These are phyloP conservation scores for Phytophthora hibernalis DNA, from an alignment of 352 stramenopile species.

Conservation along the genomic window DNA sequence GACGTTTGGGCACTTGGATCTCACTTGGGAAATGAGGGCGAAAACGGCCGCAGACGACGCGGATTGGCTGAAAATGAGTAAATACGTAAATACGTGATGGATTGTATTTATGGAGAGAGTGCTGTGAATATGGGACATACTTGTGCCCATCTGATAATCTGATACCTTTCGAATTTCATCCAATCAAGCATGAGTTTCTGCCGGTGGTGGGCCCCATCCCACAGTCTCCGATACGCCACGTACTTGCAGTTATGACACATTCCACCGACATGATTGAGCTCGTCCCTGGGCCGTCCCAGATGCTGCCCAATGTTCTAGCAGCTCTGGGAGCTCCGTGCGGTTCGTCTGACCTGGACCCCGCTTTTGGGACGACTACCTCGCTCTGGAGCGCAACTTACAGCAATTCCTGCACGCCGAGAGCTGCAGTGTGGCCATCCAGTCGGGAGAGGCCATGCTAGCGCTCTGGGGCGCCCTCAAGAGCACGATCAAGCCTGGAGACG, in stretches of 20 bases:
- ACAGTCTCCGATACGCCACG: conserved; percentile 15
- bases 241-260: conserved; percentile 17
- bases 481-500: conserved; percentile 43
- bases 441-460: conserved; percentile 63
- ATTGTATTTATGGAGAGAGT: neutral
- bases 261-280: conserved; percentile 33
- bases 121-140: neutral
- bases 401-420: conserved; percentile 41
- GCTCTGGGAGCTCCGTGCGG: conserved; percentile 43
- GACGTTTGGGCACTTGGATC: conserved; percentile 31
- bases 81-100: neutral
- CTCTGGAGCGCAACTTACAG: conserved; percentile 46
- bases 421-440: conserved; percentile 55
- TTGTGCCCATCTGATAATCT: conserved; percentile 12
- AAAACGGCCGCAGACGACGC: neutral
- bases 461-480: conserved; percentile 67
- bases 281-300: conserved; percentile 50
- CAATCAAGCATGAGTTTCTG: conserved; percentile 1
- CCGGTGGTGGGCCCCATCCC: neutral
- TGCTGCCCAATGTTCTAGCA: conserved; percentile 47
- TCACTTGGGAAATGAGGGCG: conserved; percentile 16
- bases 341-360: conserved; percentile 55
- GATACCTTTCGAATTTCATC: conserved; percentile 14
- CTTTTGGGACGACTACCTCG: conserved; percentile 67
- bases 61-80: conserved; percentile 11